Evolutionary conservation across 495 filamentous ascomycete species (phyloP).

Genomic region (Penicillium argentinense): DNA sequence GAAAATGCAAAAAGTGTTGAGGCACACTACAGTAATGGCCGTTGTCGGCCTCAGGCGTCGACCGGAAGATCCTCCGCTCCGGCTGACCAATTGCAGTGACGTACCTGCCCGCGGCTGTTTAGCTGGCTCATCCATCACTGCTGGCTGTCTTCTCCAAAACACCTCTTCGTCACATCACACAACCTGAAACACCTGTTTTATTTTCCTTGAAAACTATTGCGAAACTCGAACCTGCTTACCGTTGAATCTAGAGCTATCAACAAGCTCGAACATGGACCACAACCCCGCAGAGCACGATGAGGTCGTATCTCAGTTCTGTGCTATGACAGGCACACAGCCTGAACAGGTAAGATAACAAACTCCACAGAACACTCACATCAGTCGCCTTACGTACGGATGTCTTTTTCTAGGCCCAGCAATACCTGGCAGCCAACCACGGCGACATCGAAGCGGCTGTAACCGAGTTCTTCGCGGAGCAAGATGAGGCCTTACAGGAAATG

Average conservation of each 20-base stretch:
- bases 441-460: constrained; percentile 65
- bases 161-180: neutral
- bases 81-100: constrained; percentile 52
- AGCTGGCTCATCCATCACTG: constrained; percentile 18
- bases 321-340: constrained; percentile 64
- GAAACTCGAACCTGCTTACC: too few species aligned
- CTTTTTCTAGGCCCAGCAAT: constrained; percentile 61
- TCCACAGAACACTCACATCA: neutral
- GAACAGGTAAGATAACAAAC: constrained; percentile 60
- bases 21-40: too few species aligned
- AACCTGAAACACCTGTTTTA: neutral
- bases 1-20: too few species aligned
- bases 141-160: constrained; percentile 7
- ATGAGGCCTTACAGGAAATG: constrained; percentile 52
- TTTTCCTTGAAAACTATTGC: too few species aligned
- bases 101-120: constrained; percentile 32
- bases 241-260: neutral
- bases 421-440: constrained; percentile 67
- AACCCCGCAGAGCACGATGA: constrained; percentile 60
- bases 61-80: constrained; percentile 34
- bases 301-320: constrained; percentile 70
- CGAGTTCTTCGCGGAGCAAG: constrained; percentile 68
- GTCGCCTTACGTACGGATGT: constrained; percentile 4
- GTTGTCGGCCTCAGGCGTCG: constrained; percentile 9
- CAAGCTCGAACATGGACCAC: constrained; percentile 51